Base-by-base conservation (phyloP, 2,329 filamentous ascomycete genomes). In the Chaetoscypha palmicola region DNA sequence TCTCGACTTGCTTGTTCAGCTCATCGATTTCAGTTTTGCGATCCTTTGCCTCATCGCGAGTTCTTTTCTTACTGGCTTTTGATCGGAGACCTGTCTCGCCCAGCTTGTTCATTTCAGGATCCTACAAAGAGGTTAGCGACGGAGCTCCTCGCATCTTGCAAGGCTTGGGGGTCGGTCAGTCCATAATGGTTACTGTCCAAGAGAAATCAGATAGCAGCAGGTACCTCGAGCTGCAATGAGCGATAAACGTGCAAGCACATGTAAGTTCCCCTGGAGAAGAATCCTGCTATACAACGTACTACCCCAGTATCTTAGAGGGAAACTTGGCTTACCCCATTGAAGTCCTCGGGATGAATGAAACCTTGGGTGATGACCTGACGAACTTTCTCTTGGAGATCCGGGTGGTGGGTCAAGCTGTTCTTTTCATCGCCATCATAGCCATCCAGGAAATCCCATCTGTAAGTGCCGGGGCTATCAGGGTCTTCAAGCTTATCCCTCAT, bases 321-420 rank as follows among this genome's bases (percentile, higher is more conserved):
- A 4, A 21, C 7, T 32, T 41, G 23, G 70, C 84, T 67, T 74
- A 94, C 89, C 10, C 88, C 88, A 24, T 83, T 91, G 79, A 88
- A 96, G 56, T 96, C 91, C 40, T 86, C 82, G 32, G 87, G 74
- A 54, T 85, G 83, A 56, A 97, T 83, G 57, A 92, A 86, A 19
- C 87, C 88, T 61, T 90, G 75, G 46, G 75, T 72, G 19, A 96
- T 64, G 40, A 84, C 86, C 35, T 74, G 75, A 39, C 75, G 71
- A 52, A 96, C 70, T 70, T 92, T 95, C 34, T 77, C 77, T 64
- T 90, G 79, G 1, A 78, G 57, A 2, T 87, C 82, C 0, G 72
- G 67, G 28, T 80, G 68, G 69, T 43, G 30, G 20, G 38, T 35
- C 1, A 62, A 42, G 41, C 38, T 53, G 41, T 45, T 49, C 50